Conservation (phyloP, 345 rosid genomes). For the Salix brachista region DNA sequence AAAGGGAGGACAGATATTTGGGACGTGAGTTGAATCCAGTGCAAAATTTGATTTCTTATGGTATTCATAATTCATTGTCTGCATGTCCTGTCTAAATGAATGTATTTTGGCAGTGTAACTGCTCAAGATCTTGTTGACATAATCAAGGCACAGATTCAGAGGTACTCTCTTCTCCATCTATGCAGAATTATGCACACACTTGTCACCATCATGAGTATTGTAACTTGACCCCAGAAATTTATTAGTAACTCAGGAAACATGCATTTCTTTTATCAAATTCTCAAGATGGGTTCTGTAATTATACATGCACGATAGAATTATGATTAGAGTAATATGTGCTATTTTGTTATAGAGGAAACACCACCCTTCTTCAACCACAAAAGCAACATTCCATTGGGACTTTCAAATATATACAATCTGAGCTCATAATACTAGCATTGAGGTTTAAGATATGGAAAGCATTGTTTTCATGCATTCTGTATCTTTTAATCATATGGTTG, state of each 20-base stretch:
- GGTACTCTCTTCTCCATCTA: conserved; percentile 39
- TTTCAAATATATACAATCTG: neutral
- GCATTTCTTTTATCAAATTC: neutral
- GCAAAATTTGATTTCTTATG: neutral
- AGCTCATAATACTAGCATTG: neutral
- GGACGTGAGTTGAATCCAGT: conserved; percentile 53
- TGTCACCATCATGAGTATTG: neutral
- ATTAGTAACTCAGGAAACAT: neutral
- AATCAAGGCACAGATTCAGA: conserved; percentile 86
- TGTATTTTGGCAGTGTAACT: conserved; percentile 61
- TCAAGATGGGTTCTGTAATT: neutral
- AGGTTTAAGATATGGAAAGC: neutral
- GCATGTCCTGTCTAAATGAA: conserved; percentile 7
- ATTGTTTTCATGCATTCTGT: neutral
- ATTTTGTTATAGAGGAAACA: neutral
- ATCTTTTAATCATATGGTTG: neutral
- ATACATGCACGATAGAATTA: neutral
- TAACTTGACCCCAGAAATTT: neutral
- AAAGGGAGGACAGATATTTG: conserved; percentile 82
- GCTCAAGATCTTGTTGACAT: conserved; percentile 90
- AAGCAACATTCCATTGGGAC: neutral
- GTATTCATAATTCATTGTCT: neutral
- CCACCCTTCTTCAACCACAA: neutral
- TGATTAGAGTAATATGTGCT: neutral
- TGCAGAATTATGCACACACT: neutral